These are phyloP conservation scores for Phanerodontia chrysosporium DNA, from an alignment of 768 basidiomycete genomes.

Conservation along the genomic window DNA sequence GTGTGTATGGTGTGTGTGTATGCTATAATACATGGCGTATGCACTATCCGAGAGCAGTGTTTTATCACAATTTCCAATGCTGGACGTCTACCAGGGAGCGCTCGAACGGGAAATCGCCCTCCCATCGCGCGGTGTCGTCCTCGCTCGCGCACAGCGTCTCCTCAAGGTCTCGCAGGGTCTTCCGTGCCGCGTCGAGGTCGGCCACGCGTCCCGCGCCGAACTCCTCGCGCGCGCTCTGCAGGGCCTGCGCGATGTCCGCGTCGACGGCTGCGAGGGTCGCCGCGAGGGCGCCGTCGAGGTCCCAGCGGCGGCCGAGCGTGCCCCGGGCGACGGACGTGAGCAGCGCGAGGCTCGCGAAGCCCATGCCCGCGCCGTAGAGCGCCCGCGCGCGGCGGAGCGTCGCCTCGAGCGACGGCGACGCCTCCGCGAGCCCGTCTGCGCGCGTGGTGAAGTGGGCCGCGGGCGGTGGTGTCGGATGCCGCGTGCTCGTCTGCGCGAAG, in stretches of 20 bases:
- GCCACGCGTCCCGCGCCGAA: slow-evolving; percentile 40
- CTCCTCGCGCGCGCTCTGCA: slow-evolving; percentile 80
- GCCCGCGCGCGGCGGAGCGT: slow-evolving; percentile 55
- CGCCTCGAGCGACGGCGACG: slow-evolving; percentile 49
- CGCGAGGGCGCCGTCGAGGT: slow-evolving; percentile 52
- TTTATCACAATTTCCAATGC: slow-evolving; percentile 48
- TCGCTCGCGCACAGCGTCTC: slow-evolving; percentile 47
- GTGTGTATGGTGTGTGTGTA: background rate
- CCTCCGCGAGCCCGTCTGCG: slow-evolving; percentile 35
- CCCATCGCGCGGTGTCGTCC: slow-evolving; percentile 55
- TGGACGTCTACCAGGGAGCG: slow-evolving; percentile 54
- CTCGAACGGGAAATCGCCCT: slow-evolving; percentile 76
- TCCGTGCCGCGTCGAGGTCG: slow-evolving; percentile 45
- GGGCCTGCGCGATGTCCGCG: slow-evolving; percentile 73
- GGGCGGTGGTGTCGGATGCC: slow-evolving; percentile 26
- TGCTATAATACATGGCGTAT: background rate
- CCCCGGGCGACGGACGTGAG: slow-evolving; percentile 56
- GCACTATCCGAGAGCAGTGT: background rate
- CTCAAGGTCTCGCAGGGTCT: slow-evolving; percentile 45
- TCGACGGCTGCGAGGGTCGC: slow-evolving; percentile 61
- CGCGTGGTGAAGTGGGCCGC: slow-evolving; percentile 44
- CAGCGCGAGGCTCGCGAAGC: slow-evolving; percentile 54
- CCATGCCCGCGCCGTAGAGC: slow-evolving; percentile 75
- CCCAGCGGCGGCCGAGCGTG: slow-evolving; percentile 61
- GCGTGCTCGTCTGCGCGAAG: slow-evolving; percentile 35